Evolutionary conservation across 2,329 filamentous ascomycete species (phyloP).

Genomic region (Talaromyces islandicus): DNA sequence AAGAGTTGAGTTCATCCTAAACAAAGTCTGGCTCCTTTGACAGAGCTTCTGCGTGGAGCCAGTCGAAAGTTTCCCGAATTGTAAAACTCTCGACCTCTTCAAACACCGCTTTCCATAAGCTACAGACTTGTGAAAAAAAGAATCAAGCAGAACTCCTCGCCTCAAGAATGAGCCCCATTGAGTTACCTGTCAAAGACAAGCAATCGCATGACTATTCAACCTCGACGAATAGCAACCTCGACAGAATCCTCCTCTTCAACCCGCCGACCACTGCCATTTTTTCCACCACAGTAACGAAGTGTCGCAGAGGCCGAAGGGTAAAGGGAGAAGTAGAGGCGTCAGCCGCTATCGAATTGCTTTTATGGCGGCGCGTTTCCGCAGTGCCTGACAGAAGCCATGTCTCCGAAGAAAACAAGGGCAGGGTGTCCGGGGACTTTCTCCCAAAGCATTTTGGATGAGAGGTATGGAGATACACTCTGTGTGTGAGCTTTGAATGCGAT

Average conservation of each 20-base stretch:
- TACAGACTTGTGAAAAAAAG: constrained; percentile 42
- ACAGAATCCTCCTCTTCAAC: constrained; percentile 28
- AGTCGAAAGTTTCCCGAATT: constrained; percentile 12
- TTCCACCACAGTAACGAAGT: constrained; percentile 16
- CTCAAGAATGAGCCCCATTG: constrained; percentile 99
- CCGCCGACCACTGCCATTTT: constrained; percentile 29
- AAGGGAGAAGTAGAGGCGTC: constrained; percentile 51
- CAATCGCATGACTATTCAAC: constrained; percentile 99
- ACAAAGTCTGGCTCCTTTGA: constrained; percentile 62
- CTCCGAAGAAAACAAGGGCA: constrained; percentile 39
- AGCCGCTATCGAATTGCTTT: constrained; percentile 84
- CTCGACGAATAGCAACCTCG: constrained; percentile 75
- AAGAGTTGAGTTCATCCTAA: not conserved
- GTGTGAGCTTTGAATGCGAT: constrained; percentile 99
- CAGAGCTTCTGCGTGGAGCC: constrained; percentile 52
- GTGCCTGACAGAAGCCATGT: constrained; percentile 40
- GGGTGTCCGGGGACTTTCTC: constrained; percentile 99
- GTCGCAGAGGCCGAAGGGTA: constrained; percentile 38
- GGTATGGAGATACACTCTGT: constrained; percentile 52
- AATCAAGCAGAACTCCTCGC: constrained; percentile 66
- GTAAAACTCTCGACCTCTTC: not conserved
- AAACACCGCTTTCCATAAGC: constrained; percentile 50
- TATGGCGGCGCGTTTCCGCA: constrained; percentile 99
- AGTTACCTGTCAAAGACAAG: constrained; percentile 69
- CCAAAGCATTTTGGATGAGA: constrained; percentile 68